Conservation (phyloP, 805 yeast species). For the Naumovozyma castellii region DNA sequence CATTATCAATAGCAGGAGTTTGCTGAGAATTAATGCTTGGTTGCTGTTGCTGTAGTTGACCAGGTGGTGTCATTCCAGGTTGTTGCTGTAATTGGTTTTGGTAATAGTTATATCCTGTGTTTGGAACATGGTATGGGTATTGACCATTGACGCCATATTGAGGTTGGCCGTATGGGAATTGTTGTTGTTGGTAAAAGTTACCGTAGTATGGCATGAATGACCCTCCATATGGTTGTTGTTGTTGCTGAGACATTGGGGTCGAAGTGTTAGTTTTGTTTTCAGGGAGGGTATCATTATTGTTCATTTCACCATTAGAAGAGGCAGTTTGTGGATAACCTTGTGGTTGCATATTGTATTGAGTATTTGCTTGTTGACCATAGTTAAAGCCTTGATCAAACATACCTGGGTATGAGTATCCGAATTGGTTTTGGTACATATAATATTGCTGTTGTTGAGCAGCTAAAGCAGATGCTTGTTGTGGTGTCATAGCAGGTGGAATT, state of each 20-base stretch:
- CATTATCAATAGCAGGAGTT: conserved; percentile 15
- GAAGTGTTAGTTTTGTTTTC: no score
- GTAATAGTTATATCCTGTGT: conserved; percentile 14
- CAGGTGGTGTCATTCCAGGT: conserved; percentile 13
- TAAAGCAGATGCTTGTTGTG: conserved; percentile 18
- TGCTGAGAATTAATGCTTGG: conserved; percentile 9
- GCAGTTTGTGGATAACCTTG: neutral
- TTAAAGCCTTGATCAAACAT: conserved; percentile 28
- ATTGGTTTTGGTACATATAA: conserved; percentile 31
- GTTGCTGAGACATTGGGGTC: conserved; percentile 19
- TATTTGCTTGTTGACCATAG: conserved; percentile 19
- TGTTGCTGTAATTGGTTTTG: conserved; percentile 17
- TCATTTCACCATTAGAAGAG: neutral
- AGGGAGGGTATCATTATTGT: neutral
- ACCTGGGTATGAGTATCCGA: conserved; percentile 31
- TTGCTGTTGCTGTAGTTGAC: conserved; percentile 16
- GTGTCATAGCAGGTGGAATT: conserved; percentile 19
- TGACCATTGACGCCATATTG: conserved; percentile 29
- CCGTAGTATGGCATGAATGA: conserved; percentile 30
- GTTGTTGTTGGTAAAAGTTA: conserved; percentile 29
- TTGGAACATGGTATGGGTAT: conserved; percentile 26
- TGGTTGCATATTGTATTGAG: neutral
- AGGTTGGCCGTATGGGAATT: conserved; percentile 31
- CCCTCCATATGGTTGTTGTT: conserved; percentile 27
- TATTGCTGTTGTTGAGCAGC: conserved; percentile 20